phyloP scores from a whole-genome alignment of 495 filamentous ascomycete genomes.

The Tuber borchii region DNA sequence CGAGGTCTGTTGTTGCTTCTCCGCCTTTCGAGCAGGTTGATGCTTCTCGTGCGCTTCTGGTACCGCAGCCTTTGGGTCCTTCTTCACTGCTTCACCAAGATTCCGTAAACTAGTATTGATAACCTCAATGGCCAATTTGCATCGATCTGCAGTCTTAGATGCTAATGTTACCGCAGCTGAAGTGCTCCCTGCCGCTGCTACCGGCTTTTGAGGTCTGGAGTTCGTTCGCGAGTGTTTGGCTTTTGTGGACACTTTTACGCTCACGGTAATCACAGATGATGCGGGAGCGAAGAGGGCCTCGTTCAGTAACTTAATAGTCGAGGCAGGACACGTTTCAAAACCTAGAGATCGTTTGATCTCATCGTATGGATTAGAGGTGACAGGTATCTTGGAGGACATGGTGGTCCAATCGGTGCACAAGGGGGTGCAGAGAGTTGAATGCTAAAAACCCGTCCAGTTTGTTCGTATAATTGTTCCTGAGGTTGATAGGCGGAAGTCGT shows the following conservation, averaged over 20 bases:
- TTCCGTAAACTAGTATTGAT: slow-evolving; percentile 70
- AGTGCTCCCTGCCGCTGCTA: slow-evolving; percentile 9
- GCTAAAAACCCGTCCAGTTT: not conserved
- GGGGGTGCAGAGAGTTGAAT: not conserved
- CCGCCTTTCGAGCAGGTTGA: slow-evolving; percentile 12
- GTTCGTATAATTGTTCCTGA: not conserved
- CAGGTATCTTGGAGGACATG: slow-evolving; percentile 3
- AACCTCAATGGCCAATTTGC: slow-evolving; percentile 68
- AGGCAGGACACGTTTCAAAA: slow-evolving; percentile 29
- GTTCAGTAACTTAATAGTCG: slow-evolving; percentile 32
- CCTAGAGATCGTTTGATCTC: slow-evolving; percentile 32
- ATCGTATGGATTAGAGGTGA: slow-evolving; percentile 16
- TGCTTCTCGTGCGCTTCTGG: slow-evolving; percentile 6
- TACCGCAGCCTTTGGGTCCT: slow-evolving; percentile 16
- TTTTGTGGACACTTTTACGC: slow-evolving; percentile 22
- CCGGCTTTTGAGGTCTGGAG: slow-evolving; percentile 13
- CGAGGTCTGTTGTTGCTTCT: slow-evolving; percentile 16
- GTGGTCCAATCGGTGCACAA: not conserved
- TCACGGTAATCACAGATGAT: slow-evolving; percentile 6
- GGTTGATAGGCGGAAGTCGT: not conserved
- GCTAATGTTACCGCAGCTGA: slow-evolving; percentile 10
- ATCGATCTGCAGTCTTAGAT: slow-evolving; percentile 32
- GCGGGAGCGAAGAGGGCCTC: slow-evolving; percentile 26
- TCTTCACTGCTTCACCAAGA: slow-evolving; percentile 66
- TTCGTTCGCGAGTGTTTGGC: slow-evolving; percentile 23